Percentiles rank a stretch among this genome's conserved stretches.
These are phyloP conservation scores for Flammula alnicola DNA, from an alignment of 1,284 basidiomycete genomes.

Conservation along the genomic window DNA sequence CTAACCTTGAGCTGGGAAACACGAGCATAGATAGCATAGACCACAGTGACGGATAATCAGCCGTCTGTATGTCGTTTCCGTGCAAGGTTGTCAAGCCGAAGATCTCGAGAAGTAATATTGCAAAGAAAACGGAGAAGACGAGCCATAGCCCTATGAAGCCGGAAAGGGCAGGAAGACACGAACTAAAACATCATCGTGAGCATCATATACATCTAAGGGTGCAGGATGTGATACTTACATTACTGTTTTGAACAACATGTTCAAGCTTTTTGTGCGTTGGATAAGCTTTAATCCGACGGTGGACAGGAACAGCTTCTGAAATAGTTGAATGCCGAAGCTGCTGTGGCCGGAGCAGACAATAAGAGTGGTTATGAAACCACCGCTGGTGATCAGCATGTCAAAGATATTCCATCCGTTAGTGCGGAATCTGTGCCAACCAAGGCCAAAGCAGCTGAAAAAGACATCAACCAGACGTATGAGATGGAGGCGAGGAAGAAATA, in stretches of 20 bases:
- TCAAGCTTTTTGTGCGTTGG: constrained; percentile 87
- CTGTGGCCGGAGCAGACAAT: constrained; percentile 66
- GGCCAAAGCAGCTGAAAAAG: constrained; percentile 77
- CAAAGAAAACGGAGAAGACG: constrained; percentile 91
- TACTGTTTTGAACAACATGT: constrained; percentile 97
- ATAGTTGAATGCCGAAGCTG: constrained; percentile 64
- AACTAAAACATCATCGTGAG: constrained; percentile 46
- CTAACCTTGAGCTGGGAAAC: constrained; percentile 77
- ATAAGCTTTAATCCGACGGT: constrained; percentile 94
- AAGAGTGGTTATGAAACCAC: constrained; percentile 86
- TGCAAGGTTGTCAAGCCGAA: constrained; percentile 94
- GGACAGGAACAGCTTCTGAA: constrained; percentile 95
- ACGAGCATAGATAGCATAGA: constrained; percentile 87
- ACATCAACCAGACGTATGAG: constrained; percentile 83
- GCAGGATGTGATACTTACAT: constrained; percentile 58
- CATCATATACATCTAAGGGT: constrained; percentile 1
- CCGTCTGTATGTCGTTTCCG: constrained; percentile 68
- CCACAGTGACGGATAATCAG: constrained; percentile 86
- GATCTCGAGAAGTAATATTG: constrained; percentile 89
- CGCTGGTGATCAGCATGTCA: constrained; percentile 83
- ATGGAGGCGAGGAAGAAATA: constrained; percentile 81
- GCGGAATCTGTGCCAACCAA: constrained; percentile 85
- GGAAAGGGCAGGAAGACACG: constrained; percentile 87
- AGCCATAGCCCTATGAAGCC: constrained; percentile 91
- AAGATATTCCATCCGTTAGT: constrained; percentile 94